Evolutionary conservation across 805 yeast genomes (phyloP), one percentile per base, ranked within the genome.

Genomic region (Priceomyces melissophilus): DNA sequence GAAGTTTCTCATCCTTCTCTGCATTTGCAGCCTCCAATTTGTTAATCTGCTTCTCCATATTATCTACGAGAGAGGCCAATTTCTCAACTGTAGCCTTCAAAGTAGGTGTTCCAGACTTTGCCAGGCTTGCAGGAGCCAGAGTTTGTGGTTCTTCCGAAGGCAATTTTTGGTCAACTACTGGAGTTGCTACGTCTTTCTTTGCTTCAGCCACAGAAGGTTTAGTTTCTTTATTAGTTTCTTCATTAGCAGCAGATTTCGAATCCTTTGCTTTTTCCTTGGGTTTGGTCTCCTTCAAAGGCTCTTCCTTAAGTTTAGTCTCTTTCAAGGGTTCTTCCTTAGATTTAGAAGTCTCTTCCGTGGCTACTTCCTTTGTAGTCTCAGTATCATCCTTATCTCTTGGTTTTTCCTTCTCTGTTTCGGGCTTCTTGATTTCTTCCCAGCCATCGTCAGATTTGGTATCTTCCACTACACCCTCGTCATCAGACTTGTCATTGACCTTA

Each of bases 11-110:
- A 54, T 85, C 91, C 55, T 84, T 85, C 27, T 77, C 83, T n/a
- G 72, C 47, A 41, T 78, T 82, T 3, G 82, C 68, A 12, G 69
- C 66, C 7, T 73, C 66, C 43, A 86, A 67, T 41, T 62, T 71
- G 9, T 67, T 53, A 34, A 86, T 75, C 33, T 81, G 77, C 0
- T 63, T 41, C 56, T 85, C 89, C 35, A 86, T 69, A 23, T 71
- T 66, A 2, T 67, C 65, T 14, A 83, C 88, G 27, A 86, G 60
- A 2, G 64, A 43, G 4, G 84, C 78, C 40, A 86, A 67, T 47
- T 76, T 82, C 48, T 83, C 91, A 26, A 85, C 82, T 1, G 88
- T 79, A 8, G 78, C 83, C 53, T 83, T 83, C 44, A 86, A 69
- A 0, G 89, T 84, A 26, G 84, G 73, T 13, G 86, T 78, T 20